Base-by-base conservation (phyloP, 805 yeast species). In the Metschnikowia orientalis region DNA sequence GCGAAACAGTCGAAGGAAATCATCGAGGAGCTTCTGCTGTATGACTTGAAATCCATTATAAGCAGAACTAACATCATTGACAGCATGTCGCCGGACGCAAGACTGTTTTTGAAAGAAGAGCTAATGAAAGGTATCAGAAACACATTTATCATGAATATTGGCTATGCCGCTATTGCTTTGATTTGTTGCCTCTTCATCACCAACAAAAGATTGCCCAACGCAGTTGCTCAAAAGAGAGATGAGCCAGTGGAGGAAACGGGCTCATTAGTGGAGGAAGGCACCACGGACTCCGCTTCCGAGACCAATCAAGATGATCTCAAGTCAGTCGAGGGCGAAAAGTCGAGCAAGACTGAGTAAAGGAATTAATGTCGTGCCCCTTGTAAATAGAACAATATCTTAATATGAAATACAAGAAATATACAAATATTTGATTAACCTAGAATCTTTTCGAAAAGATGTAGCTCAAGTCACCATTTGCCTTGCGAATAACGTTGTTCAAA, bases 61-160 rank as follows among this genome's bases (percentile, higher is more conserved):
- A 37, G 42, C 14, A 41, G 47, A 3, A 44, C 55, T 8, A 34
- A 32, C 3, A 13, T 41, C 1, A 23, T 56, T 9, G 14, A 32
- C 7, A 20, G n/a, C 6, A 40, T 63, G 38, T 28, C 40, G 8
- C 38, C 45, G 3, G 41, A 32, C 10, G 50, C 64, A 5, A 39
- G 41, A 19, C 11, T 14, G 3, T 59, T 56, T 28, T 46, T 63
- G 31, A 46, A 46, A 27, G 20, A 24, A n/a, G 45, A 40, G 29
- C 35, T 69, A 20, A 61, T 70, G 69, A 42, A 42, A 7, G 53
- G 67, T 7, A 49, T 73, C 21, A 50, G 54, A 27, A 61, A 63
- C 40, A 66, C 63, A 1, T 71, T 61, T 37, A 67, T 61, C 50
- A 51, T 65, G 32, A 51, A 58, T 10, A 38, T 71, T 11, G 76